Conservation (phyloP, 805 yeast species). For the Yamadazyma laniorum region DNA sequence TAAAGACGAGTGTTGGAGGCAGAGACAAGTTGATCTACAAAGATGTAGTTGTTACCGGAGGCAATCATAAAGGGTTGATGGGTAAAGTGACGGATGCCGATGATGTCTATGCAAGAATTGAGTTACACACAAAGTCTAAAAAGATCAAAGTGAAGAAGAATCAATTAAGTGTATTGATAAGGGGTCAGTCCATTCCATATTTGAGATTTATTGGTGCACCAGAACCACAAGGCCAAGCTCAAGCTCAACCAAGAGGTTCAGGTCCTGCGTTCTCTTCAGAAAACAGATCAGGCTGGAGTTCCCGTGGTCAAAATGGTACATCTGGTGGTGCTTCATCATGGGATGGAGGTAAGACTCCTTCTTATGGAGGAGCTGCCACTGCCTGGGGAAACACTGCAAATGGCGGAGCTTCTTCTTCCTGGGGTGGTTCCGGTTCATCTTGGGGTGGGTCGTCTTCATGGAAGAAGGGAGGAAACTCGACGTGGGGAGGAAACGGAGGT, state of each 20-base stretch:
- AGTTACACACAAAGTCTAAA: conserved; percentile 88
- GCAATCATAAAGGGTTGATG: conserved; percentile 93
- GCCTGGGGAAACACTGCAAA: conserved; percentile 49
- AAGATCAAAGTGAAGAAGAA: conserved; percentile 80
- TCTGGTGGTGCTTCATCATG: conserved; percentile 54
- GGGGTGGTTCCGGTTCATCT: conserved; percentile 17
- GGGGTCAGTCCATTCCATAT: conserved; percentile 72
- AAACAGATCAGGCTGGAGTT: conserved; percentile 49
- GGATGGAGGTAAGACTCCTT: conserved; percentile 38
- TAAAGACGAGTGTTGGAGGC: conserved; percentile 57
- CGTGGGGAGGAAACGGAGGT: conserved; percentile 6
- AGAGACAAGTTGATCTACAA: conserved; percentile 81
- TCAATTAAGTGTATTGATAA: conserved; percentile 68
- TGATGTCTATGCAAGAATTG: conserved; percentile 88
- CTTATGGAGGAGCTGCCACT: conserved; percentile 41
- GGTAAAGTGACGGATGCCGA: conserved; percentile 94
- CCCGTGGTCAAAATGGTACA: conserved; percentile 43
- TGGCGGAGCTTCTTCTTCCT: conserved; percentile 37
- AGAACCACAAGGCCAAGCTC: conserved; percentile 17
- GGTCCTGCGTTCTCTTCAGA: conserved; percentile 25
- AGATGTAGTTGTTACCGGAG: conserved; percentile 79
- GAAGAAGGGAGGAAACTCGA: conserved; percentile 29
- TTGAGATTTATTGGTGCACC: conserved; percentile 68
- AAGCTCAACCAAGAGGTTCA: conserved; percentile 15
- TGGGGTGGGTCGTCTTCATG: conserved; percentile 19